Conservation (phyloP, 306 rosid genomes). For the Vicia faba region DNA sequence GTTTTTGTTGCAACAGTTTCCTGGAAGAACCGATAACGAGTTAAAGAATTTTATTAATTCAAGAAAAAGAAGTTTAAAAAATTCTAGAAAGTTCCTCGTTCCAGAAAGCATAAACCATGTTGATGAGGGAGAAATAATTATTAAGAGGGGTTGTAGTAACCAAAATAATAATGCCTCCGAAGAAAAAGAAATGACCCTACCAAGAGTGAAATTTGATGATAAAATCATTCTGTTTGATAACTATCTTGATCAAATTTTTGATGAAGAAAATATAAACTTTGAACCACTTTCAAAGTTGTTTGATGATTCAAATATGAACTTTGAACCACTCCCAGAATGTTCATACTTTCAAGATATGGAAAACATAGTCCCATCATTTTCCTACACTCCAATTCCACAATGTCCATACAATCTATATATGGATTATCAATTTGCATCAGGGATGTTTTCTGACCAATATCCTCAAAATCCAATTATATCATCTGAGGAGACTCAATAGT, state of each 20-base stretch:
- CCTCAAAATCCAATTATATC: background rate
- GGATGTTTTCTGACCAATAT: background rate
- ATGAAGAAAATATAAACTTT: background rate
- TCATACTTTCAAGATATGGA: no score
- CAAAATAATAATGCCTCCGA: slow-evolving; percentile 41
- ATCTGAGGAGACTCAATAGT: background rate
- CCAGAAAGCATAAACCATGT: no score
- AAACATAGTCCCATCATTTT: no score
- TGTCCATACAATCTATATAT: no score
- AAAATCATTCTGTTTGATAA: background rate
- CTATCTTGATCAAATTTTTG: background rate
- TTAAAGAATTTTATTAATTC: slow-evolving; percentile 84
- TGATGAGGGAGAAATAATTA: slow-evolving; percentile 32
- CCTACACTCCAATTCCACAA: background rate
- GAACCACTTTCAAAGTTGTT: background rate
- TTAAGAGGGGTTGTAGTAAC: slow-evolving; percentile 27
- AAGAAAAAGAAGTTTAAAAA: slow-evolving; percentile 41
- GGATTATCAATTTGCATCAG: background rate
- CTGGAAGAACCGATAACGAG: slow-evolving; percentile 84
- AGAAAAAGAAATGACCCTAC: background rate
- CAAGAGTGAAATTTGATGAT: background rate
- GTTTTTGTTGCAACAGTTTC: slow-evolving; percentile 48
- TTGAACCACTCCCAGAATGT: no score
- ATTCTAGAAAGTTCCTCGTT: no score
- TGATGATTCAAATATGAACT: background rate